A percentile compares a stretch with the other conserved stretches of the same genome.
These are phyloP conservation scores for Hyaloscypha variabilis DNA, from an alignment of 495 filamentous ascomycete species.

Conservation along the genomic window DNA sequence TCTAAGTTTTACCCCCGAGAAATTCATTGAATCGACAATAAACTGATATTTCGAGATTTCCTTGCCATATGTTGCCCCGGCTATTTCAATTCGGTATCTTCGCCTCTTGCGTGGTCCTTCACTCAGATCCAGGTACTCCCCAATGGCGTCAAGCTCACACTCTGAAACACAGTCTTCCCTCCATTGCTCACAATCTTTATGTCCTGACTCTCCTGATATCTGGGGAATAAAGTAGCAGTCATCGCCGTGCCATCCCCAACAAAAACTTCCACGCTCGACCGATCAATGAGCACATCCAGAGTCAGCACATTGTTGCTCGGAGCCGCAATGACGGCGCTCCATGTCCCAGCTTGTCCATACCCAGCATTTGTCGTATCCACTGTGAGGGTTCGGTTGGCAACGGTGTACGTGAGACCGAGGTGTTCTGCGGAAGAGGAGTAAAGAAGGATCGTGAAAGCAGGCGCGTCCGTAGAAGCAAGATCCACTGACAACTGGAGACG, in stretches of 20 bases:
- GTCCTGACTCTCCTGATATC: slow-evolving; percentile 20
- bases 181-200: slow-evolving; percentile 14
- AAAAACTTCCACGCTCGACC: slow-evolving; percentile 24
- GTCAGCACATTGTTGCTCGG: slow-evolving; percentile 1
- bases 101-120: too few species aligned
- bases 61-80: too few species aligned
- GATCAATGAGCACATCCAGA: slow-evolving; percentile 25
- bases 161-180: slow-evolving; percentile 25
- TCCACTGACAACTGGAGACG: slow-evolving; percentile 18
- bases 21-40: too few species aligned
- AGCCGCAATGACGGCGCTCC: slow-evolving; percentile 4
- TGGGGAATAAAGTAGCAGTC: slow-evolving; percentile 19
- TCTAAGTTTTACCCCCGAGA: too few species aligned
- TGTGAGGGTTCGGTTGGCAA: slow-evolving; percentile 18
- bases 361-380: slow-evolving; percentile 27
- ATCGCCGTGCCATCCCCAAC: slow-evolving; percentile 22
- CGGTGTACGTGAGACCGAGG: slow-evolving; percentile 4
- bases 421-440: slow-evolving; percentile 12
- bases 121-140: slow-evolving; percentile 1
- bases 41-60: too few species aligned
- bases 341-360: slow-evolving; percentile 26
- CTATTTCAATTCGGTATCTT: too few species aligned
- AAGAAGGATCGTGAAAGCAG: slow-evolving; percentile 16
- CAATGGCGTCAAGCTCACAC: slow-evolving; percentile 15
- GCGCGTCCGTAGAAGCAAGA: slow-evolving; percentile 15